A percentile compares a stretch with the other conserved stretches of the same genome.
Evolutionary conservation across 345 rosid genomes (phyloP).

Genomic region (Ricinus communis): DNA sequence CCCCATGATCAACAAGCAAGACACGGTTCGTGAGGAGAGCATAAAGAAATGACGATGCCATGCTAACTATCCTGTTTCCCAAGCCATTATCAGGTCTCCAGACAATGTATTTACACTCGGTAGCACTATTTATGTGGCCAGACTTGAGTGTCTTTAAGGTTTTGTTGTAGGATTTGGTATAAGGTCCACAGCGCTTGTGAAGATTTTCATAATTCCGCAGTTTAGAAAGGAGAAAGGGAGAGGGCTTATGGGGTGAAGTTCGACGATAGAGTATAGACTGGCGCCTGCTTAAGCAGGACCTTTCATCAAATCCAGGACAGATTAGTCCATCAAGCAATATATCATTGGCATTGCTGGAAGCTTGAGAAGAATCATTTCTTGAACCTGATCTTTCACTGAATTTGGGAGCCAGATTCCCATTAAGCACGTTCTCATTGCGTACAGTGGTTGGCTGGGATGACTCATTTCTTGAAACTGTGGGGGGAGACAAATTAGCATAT

Average conservation of each 20-base stretch:
- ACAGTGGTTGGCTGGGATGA: conserved; percentile 1
- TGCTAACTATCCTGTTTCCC: conserved; percentile 31
- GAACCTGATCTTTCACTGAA: background rate
- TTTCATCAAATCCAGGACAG: conserved; percentile 19
- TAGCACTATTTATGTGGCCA: background rate
- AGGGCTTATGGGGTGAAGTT: conserved; percentile 21
- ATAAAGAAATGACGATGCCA: conserved; percentile 26
- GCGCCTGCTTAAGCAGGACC: conserved; percentile 26
- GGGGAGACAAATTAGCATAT: background rate
- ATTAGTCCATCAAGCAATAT: conserved; percentile 16
- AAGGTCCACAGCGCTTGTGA: conserved; percentile 27
- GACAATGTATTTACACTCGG: conserved; percentile 18
- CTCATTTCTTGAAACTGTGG: background rate
- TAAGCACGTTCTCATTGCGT: background rate
- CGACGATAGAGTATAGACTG: conserved; percentile 13
- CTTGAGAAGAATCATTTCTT: background rate
- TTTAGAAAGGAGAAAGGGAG: conserved; percentile 17
- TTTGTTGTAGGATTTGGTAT: conserved; percentile 12
- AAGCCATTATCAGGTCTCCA: conserved; percentile 27
- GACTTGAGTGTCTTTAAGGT: background rate
- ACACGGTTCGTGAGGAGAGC: conserved; percentile 25
- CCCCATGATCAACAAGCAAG: conserved; percentile 13
- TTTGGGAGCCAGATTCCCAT: background rate
- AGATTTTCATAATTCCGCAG: conserved; percentile 25
- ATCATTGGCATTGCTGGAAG: background rate